Base-by-base conservation (phyloP, 1,284 basidiomycete genomes). In the Trametes hirsuta region DNA sequence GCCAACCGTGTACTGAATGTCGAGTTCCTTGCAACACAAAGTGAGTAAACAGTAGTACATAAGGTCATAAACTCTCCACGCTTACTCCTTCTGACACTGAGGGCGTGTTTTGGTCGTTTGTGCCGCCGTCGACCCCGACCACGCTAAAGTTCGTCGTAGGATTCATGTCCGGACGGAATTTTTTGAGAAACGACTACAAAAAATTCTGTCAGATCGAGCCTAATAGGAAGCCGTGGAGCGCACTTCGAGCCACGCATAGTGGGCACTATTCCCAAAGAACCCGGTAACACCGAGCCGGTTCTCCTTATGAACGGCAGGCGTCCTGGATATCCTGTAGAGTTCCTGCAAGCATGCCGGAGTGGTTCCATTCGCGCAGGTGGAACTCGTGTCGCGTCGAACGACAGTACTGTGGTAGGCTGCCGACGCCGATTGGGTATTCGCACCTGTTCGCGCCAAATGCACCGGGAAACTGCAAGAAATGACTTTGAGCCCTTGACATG, bases 271-370 rank as follows among this genome's bases (percentile, higher is more conserved):
- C 3, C 78, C 70, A 12, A 86, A 76, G 65, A 83, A 85, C 9
- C 85, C 85, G 18, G 80, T 81, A 45, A 87, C 77, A 47, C 83
- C 85, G 34, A 87, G 74, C 22, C 73, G 78, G 66, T 84, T 86
- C 39, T 64, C 71, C 37, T 66, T 70, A 3, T 79, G 75, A 4
- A 79, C 73, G 3, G 70, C 66, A 2, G 82, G 81, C 0, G 77
- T 76, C 58, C 84, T 85, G 4, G 66, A 66, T 6, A 75, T 74
- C 6, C 81, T 81, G 70, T 87, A 88, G 39, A 87, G 64, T 5
- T 76, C 75, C 56, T 79, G 72, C 51, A 88, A 71, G 66, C 85
- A 87, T 1, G 79, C 70, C 11, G 84, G 84, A 0, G 84, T 86
- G 48, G 86, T 79, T 3, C 71, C 76, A 2, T 66, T 72, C 3